A percentile compares a stretch with the other conserved stretches of the same genome.
Evolutionary conservation across 2,329 filamentous ascomycete genomes (phyloP).

Genomic region (Fusarium chlamydosporum): DNA sequence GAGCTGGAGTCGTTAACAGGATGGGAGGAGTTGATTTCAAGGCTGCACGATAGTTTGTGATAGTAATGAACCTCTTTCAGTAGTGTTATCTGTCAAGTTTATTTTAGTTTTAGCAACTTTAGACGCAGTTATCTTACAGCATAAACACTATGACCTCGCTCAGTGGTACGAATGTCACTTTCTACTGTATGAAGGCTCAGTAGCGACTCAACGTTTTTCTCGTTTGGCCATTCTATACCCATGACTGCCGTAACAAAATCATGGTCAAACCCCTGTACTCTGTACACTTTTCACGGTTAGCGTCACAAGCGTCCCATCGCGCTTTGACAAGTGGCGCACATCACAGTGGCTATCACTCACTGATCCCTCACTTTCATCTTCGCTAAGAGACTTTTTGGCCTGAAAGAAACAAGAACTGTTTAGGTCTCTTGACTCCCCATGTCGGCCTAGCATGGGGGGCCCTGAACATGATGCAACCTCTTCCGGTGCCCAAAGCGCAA

Average conservation of each 20-base stretch:
- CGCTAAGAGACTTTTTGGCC: too few species aligned
- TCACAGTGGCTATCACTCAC: background rate
- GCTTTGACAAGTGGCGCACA: slow-evolving; percentile 27
- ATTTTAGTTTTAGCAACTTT: too few species aligned
- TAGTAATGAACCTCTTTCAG: background rate
- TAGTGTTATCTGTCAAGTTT: background rate
- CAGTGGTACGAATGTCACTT: too few species aligned
- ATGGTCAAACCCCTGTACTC: background rate
- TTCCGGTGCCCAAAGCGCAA: slow-evolving; percentile 24
- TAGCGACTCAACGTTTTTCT: background rate
- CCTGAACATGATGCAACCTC: slow-evolving; percentile 19
- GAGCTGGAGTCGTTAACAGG: slow-evolving; percentile 36
- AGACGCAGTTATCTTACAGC: too few species aligned
- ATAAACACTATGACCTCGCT: too few species aligned
- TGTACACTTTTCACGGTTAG: background rate
- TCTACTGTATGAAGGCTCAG: too few species aligned
- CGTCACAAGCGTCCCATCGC: background rate
- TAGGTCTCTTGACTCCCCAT: background rate
- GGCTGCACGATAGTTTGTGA: slow-evolving; percentile 32
- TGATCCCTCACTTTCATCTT: background rate
- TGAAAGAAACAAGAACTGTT: background rate
- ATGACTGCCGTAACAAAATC: background rate
- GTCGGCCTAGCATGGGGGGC: background rate
- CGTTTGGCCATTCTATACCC: background rate
- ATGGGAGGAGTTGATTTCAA: slow-evolving; percentile 41